A percentile compares a stretch with the other conserved stretches of the same genome.
Evolutionary conservation across 805 yeast genomes (phyloP).

Genomic region (Monosporozyma aquatica): DNA sequence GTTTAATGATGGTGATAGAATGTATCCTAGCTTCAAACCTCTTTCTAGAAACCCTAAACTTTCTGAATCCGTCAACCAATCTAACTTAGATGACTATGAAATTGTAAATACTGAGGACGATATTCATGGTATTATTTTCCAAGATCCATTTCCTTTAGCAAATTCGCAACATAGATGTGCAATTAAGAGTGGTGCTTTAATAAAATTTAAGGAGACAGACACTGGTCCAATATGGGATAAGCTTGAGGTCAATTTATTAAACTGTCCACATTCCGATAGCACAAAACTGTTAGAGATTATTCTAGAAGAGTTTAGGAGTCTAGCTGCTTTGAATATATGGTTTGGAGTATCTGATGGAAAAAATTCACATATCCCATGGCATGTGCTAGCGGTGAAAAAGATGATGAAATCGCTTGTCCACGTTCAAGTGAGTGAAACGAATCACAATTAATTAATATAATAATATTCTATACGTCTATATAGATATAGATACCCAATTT

Average conservation of each 20-base stretch:
- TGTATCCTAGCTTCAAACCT: conserved; percentile 30
- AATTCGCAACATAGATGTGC: conserved; percentile 65
- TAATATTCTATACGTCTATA: not conserved
- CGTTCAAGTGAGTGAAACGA: conserved; percentile 35
- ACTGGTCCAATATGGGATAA: conserved; percentile 28
- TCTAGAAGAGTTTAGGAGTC: conserved; percentile 51
- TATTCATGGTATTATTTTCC: conserved; percentile 49
- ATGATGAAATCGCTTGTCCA: conserved; percentile 52
- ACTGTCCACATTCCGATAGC: conserved; percentile 63
- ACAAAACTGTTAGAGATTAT: conserved; percentile 46
- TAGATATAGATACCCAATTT: too few species aligned
- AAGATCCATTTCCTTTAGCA: conserved; percentile 53
- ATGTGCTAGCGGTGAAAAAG: conserved; percentile 57
- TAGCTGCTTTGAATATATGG: conserved; percentile 36
- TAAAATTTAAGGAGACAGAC: conserved; percentile 30
- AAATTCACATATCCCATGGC: conserved; percentile 57
- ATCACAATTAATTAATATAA: not conserved
- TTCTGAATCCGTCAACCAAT: conserved; percentile 11
- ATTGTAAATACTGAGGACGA: conserved; percentile 44
- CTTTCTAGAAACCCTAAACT: conserved; percentile 22
- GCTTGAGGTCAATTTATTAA: conserved; percentile 58
- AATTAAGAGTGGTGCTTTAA: conserved; percentile 58
- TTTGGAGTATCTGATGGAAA: conserved; percentile 30
- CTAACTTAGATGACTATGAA: conserved; percentile 22
- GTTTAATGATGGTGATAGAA: conserved; percentile 27